Conservation (phyloP, 2,329 filamentous ascomycete genomes). For the Cercospora sojina region DNA sequence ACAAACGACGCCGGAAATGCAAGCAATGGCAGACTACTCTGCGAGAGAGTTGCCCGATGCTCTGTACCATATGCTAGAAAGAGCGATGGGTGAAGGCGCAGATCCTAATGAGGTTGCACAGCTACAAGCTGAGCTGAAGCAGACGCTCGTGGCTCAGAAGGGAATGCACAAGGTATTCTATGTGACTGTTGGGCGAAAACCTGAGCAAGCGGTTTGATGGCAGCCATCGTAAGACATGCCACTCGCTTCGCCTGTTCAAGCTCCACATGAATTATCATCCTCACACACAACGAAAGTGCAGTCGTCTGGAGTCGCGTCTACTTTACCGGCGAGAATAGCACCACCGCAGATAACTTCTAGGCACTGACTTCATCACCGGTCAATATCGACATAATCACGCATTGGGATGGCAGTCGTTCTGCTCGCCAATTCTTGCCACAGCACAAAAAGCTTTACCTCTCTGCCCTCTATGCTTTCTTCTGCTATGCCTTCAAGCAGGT, state of each 20-base stretch:
- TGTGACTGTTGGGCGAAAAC: slow-evolving; percentile 19
- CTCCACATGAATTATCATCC: background rate
- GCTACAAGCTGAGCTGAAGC: slow-evolving; percentile 17
- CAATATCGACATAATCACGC: background rate
- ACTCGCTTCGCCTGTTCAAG: background rate
- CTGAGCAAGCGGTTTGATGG: slow-evolving; percentile 1
- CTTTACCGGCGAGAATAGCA: background rate
- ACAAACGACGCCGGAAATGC: slow-evolving; percentile 11
- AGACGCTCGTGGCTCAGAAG: background rate
- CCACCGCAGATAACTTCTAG: background rate
- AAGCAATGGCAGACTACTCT: slow-evolving; percentile 14
- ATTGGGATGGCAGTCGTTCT: background rate
- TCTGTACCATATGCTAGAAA: slow-evolving; percentile 16
- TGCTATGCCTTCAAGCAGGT: background rate
- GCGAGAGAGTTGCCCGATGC: slow-evolving; percentile 12
- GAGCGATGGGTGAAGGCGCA: background rate
- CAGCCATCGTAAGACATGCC: background rate
- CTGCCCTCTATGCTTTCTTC: background rate
- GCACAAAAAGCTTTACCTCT: background rate
- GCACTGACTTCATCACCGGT: background rate
- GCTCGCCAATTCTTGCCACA: background rate
- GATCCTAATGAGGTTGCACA: slow-evolving; percentile 6
- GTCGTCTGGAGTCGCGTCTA: background rate
- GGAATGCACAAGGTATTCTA: slow-evolving; percentile 15
- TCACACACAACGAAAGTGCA: background rate